Evolutionary conservation across 2,329 filamentous ascomycete genomes (phyloP).

Genomic region (Ophiostoma quercus): DNA sequence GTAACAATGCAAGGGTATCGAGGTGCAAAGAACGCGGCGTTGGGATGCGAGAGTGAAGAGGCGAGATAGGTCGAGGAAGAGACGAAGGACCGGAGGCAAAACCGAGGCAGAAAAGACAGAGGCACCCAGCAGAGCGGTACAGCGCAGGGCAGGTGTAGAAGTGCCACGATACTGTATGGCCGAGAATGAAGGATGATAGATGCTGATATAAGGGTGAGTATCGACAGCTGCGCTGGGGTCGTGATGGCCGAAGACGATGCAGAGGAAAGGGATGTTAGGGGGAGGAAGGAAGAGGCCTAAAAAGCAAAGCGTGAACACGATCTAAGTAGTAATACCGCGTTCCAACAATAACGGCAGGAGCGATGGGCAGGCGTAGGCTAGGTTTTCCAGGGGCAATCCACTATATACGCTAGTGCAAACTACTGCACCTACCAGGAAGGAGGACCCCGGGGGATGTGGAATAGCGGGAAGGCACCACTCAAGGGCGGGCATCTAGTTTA

Average conservation of each 20-base stretch:
- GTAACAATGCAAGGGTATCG: background rate
- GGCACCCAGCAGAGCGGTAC: background rate
- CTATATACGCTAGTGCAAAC: background rate
- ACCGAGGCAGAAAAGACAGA: background rate
- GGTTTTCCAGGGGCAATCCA: constrained; percentile 10
- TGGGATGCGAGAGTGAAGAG: background rate
- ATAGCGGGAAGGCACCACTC: constrained; percentile 9
- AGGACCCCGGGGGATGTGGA: background rate
- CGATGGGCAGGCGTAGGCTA: background rate
- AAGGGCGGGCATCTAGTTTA: too few relatives aligned
- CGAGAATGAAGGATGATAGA: background rate
- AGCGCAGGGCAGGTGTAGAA: background rate
- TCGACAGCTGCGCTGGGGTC: background rate
- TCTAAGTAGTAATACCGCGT: background rate
- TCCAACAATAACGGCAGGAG: background rate
- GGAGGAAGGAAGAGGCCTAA: background rate
- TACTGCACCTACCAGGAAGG: constrained; percentile 4
- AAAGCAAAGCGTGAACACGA: background rate
- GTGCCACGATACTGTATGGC: background rate
- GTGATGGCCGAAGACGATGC: background rate
- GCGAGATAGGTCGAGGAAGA: background rate
- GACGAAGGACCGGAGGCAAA: background rate
- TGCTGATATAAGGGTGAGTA: background rate
- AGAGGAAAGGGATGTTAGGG: background rate
- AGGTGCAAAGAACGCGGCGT: background rate